These are phyloP conservation scores for Davidsoniella virescens DNA, from an alignment of 2,329 filamentous ascomycete genomes.

Conservation along the genomic window DNA sequence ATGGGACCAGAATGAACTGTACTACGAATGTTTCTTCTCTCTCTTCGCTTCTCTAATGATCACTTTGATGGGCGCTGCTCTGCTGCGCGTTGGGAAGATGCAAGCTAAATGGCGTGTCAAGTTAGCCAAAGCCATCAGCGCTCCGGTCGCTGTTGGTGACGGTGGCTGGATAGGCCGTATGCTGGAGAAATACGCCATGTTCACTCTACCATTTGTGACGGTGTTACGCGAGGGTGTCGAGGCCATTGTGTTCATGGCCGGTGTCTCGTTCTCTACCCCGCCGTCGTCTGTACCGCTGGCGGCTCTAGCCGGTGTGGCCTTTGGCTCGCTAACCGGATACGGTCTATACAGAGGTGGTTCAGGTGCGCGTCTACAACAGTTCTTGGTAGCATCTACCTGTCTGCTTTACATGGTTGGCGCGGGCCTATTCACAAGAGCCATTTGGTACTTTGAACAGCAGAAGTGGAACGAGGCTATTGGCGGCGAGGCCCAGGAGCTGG, in stretches of 20 bases:
- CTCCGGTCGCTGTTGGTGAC: slow-evolving; percentile 28
- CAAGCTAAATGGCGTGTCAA: slow-evolving; percentile 80
- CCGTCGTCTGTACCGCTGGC: slow-evolving; percentile 64
- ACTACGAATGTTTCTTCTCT: slow-evolving; percentile 69
- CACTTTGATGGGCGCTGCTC: slow-evolving; percentile 61
- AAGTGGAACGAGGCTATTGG: slow-evolving; percentile 50
- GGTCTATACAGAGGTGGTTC: slow-evolving; percentile 51
- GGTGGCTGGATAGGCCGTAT: slow-evolving; percentile 44
- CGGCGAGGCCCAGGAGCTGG: slow-evolving; percentile 34
- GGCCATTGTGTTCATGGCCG: slow-evolving; percentile 65
- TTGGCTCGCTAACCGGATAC: slow-evolving; percentile 52
- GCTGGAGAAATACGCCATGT: slow-evolving; percentile 70
- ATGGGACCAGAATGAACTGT: slow-evolving; percentile 53
- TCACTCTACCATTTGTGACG: slow-evolving; percentile 71
- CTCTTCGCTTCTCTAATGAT: slow-evolving; percentile 67
- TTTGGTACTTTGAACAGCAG: slow-evolving; percentile 60
- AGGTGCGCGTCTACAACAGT: slow-evolving; percentile 41
- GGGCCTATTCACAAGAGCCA: slow-evolving; percentile 59
- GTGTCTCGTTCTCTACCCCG: slow-evolving; percentile 61
- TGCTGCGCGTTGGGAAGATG: slow-evolving; percentile 68
- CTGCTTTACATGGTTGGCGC: slow-evolving; percentile 73
- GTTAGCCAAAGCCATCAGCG: slow-evolving; percentile 53
- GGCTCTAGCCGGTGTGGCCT: slow-evolving; percentile 53
- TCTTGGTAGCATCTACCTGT: slow-evolving; percentile 69
- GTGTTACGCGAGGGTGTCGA: slow-evolving; percentile 78